Evolutionary conservation across 1,284 basidiomycete species (phyloP).

Genomic region (Sanghuangporus baumii): DNA sequence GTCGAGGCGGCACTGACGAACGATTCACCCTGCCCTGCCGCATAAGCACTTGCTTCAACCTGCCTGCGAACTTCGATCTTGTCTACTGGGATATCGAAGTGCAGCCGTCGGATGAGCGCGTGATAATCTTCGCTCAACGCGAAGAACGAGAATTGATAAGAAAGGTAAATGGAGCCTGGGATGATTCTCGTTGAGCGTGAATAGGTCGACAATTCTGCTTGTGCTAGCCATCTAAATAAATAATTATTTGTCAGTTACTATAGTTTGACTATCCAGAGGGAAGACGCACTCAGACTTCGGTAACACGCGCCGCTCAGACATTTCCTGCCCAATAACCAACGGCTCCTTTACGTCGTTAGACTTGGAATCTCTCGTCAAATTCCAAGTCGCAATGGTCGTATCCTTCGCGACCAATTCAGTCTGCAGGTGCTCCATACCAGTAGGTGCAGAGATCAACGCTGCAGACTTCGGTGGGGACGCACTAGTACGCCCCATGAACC

Average conservation of each 20-base stretch:
- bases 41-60: constrained; percentile 58
- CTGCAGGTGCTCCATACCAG: constrained; percentile 20
- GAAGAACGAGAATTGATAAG: constrained; percentile 77
- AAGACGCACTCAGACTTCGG: constrained; percentile 20
- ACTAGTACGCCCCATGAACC: constrained; percentile 28
- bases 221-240: constrained; percentile 53
- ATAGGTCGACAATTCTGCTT: constrained; percentile 75
- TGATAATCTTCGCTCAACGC: constrained; percentile 75
- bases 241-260: constrained; percentile 6
- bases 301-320: constrained; percentile 21
- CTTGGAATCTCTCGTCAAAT: constrained; percentile 45
- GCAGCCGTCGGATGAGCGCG: constrained; percentile 63
- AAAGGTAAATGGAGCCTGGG: constrained; percentile 71
- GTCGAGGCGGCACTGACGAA: constrained; percentile 51
- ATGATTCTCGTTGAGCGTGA: constrained; percentile 52
- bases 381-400: constrained; percentile 62
- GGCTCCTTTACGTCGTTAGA: constrained; percentile 49
- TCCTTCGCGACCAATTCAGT: constrained; percentile 48
- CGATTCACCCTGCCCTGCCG: constrained; percentile 32
- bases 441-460: background rate
- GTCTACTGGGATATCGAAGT: constrained; percentile 52
- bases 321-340: constrained; percentile 22
- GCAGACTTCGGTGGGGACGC: constrained; percentile 20
- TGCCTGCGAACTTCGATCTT: constrained; percentile 69
- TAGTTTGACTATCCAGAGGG: background rate